These are phyloP conservation scores for Solanum sitiens DNA, from an alignment of 257 asterid species.

Conservation along the genomic window DNA sequence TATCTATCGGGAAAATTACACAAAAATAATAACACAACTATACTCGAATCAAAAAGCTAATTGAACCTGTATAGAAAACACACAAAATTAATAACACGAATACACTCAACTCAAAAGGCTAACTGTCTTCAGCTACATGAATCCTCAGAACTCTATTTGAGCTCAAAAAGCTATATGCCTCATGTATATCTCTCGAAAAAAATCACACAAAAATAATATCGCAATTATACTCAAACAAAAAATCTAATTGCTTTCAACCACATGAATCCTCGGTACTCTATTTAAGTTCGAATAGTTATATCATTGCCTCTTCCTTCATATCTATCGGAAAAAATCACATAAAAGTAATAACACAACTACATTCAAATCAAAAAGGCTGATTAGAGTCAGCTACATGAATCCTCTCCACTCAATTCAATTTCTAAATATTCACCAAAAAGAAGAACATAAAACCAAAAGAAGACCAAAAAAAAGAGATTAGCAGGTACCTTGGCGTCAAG, in stretches of 20 bases:
- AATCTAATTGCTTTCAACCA: background rate
- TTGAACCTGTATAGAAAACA: background rate
- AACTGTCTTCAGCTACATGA: background rate
- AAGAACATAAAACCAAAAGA: background rate
- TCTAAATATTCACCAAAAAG: background rate
- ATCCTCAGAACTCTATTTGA: background rate
- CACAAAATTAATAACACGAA: background rate
- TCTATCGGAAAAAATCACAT: background rate
- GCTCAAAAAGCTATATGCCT: background rate
- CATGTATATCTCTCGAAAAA: background rate
- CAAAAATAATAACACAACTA: background rate
- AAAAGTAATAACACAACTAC: background rate
- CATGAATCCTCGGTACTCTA: background rate
- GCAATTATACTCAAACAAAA: background rate
- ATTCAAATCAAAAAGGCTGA: background rate
- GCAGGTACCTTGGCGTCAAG: slow-evolving; percentile 55
- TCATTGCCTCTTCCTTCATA: background rate
- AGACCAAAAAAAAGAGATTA: background rate
- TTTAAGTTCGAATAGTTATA: too few species aligned
- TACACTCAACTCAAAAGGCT: background rate
- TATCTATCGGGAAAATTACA: background rate
- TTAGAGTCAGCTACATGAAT: too few species aligned
- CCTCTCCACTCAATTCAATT: background rate
- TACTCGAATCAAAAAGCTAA: background rate
- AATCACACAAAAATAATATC: background rate